Evolutionary conservation across 805 yeast genomes (phyloP).

Genomic region (Saturnispora galanensis): DNA sequence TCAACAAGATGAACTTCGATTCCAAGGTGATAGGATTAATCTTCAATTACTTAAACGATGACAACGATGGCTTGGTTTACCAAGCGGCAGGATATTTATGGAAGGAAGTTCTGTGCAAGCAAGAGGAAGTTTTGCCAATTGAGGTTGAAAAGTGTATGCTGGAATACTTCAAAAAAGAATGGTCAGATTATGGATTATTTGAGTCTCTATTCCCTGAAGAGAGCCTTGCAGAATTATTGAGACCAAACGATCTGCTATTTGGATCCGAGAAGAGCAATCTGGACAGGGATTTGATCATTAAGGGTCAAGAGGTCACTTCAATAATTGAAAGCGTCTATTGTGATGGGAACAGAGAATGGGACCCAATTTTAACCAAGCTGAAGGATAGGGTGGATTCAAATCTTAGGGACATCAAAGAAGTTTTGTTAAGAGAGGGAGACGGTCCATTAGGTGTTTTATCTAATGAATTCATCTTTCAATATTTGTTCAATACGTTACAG

Average conservation of each 20-base stretch:
- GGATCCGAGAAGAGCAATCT: slow-evolving; percentile 60
- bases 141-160: slow-evolving; percentile 24
- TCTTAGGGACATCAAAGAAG: slow-evolving; percentile 4
- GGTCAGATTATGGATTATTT: background rate
- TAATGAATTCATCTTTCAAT: slow-evolving; percentile 18
- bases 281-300: slow-evolving; percentile 41
- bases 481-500: slow-evolving; percentile 15
- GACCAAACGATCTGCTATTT: slow-evolving; percentile 36
- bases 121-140: slow-evolving; percentile 23
- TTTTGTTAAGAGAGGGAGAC: slow-evolving; percentile 14
- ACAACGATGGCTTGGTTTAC: slow-evolving; percentile 51
- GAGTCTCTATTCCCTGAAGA: slow-evolving; percentile 1
- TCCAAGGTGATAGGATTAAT: slow-evolving; percentile 8
- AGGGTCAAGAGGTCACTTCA: slow-evolving; percentile 6
- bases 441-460: slow-evolving; percentile 26
- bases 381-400: background rate
- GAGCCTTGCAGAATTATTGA: slow-evolving; percentile 11
- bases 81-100: slow-evolving; percentile 35
- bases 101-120: slow-evolving; percentile 17
- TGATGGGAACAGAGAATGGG: background rate
- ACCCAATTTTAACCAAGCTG: background rate
- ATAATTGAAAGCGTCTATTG: slow-evolving; percentile 2
- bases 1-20: slow-evolving; percentile 10
- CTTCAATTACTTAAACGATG: slow-evolving; percentile 45
- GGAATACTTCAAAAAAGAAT: background rate